Evolutionary conservation across 2,329 filamentous ascomycete species (phyloP).

Genomic region (Fusarium sp.): DNA sequence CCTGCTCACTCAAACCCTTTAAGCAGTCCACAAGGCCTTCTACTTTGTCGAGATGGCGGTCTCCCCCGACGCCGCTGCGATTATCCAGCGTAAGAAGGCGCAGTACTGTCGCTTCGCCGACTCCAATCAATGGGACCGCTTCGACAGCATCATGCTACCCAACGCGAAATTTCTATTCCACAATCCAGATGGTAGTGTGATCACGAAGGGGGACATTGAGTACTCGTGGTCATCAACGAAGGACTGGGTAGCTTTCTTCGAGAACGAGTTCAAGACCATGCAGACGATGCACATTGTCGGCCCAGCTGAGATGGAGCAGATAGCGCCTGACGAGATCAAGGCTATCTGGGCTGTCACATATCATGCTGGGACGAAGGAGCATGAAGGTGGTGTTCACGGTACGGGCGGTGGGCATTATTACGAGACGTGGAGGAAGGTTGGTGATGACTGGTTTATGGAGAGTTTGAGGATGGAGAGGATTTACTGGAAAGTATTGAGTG

Average conservation of each 20-base stretch:
- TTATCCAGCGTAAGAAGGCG: conserved; percentile 25
- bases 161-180: conserved; percentile 2
- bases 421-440: conserved; percentile 19
- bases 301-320: conserved; percentile 13
- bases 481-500: conserved; percentile 15
- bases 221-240: neutral
- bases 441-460: conserved; percentile 22
- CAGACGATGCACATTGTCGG: conserved; percentile 18
- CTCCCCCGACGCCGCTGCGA: neutral
- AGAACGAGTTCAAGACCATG: neutral
- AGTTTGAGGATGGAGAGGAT: conserved; percentile 20
- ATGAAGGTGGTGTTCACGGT: neutral
- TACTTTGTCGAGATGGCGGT: neutral
- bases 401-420: conserved; percentile 21
- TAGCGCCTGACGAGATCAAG: neutral
- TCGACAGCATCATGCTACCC: conserved; percentile 11
- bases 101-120: conserved; percentile 24
- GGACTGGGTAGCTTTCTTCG: conserved; percentile 1
- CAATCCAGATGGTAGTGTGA: neutral
- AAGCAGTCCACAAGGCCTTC: neutral
- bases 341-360: conserved; percentile 12
- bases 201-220: neutral
- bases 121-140: conserved; percentile 15
- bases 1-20: fast-evolving
- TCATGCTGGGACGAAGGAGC: neutral